These are phyloP conservation scores for Geopyxis carbonaria DNA, from an alignment of 495 filamentous ascomycete species.

Conservation along the genomic window DNA sequence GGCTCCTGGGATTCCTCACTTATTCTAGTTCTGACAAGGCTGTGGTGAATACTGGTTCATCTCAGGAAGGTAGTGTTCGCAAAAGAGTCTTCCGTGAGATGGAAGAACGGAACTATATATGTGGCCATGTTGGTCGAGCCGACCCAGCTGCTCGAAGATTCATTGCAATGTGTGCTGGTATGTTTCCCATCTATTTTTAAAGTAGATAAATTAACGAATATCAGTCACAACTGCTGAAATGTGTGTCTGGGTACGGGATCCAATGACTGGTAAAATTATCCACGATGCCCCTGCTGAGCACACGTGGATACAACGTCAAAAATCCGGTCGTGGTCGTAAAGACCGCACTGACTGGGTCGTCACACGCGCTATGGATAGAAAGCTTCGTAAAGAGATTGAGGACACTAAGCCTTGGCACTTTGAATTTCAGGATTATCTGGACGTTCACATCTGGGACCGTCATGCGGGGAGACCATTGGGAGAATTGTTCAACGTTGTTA, in stretches of 20 bases:
- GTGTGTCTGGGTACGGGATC: slow-evolving; percentile 32
- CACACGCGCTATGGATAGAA: slow-evolving; percentile 25
- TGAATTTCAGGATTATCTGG: slow-evolving; percentile 34
- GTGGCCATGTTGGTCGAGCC: slow-evolving; percentile 35
- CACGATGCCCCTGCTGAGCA: slow-evolving; percentile 29
- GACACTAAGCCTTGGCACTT: slow-evolving; percentile 30
- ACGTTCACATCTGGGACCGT: slow-evolving; percentile 36
- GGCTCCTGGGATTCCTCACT: slow-evolving; percentile 30
- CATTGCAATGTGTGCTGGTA: slow-evolving; percentile 35
- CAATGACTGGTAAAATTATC: slow-evolving; percentile 32
- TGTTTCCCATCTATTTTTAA: too few species aligned
- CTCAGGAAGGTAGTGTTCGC: slow-evolving; percentile 25
- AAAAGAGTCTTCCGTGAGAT: slow-evolving; percentile 24
- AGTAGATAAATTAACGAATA: too few species aligned
- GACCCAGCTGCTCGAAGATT: slow-evolving; percentile 34
- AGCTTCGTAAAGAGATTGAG: slow-evolving; percentile 31
- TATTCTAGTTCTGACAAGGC: slow-evolving; percentile 22
- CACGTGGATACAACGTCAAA: slow-evolving; percentile 31
- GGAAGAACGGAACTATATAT: slow-evolving; percentile 34
- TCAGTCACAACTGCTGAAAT: slow-evolving; percentile 20
- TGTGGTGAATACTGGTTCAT: slow-evolving; percentile 13
- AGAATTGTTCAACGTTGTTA: not conserved
- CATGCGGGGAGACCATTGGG: slow-evolving; percentile 2
- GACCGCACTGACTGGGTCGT: slow-evolving; percentile 31
- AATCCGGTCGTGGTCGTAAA: slow-evolving; percentile 30